These are phyloP conservation scores for Knoxia roxburghii DNA, from an alignment of 257 asterid genomes.

Conservation along the genomic window DNA sequence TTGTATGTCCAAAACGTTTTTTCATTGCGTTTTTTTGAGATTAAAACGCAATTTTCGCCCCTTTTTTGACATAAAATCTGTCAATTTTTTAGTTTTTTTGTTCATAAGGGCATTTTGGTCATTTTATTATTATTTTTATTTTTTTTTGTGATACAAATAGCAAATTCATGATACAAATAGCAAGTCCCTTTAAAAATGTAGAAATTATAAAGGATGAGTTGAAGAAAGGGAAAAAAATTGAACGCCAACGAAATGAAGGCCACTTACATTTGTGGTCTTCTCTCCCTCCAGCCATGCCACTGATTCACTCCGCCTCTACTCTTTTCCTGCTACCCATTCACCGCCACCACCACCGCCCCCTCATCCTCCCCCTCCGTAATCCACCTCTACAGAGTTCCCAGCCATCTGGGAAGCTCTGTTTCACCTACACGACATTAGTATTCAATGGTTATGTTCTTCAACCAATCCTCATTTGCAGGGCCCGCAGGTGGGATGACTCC, in stretches of 20 bases:
- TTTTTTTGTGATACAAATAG: no score
- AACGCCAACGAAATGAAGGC: constrained; percentile 12
- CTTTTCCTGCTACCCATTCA: constrained; percentile 5
- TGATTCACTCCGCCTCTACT: neutral
- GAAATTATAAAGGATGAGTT: no score
- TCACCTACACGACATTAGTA: neutral
- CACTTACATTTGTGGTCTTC: constrained; percentile 19
- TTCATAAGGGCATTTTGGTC: no score
- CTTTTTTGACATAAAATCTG: no score
- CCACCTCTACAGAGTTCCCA: neutral
- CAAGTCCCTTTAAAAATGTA: no score
- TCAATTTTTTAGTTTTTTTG: no score
- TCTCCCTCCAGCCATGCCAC: constrained; percentile 16
- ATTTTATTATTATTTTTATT: no score
- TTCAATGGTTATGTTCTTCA: constrained; percentile 4
- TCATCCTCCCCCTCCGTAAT: neutral
- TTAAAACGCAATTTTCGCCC: no score
- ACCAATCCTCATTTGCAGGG: constrained; percentile 20
- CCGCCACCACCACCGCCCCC: neutral
- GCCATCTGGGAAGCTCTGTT: constrained; percentile 5
- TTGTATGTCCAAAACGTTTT: no score
- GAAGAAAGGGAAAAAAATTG: neutral
- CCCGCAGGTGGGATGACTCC: constrained; percentile 50
- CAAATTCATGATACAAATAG: no score
- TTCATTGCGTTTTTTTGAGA: no score